phyloP scores from a whole-genome alignment of 1,139 yeast species.

The Kodamaea plutei region DNA sequence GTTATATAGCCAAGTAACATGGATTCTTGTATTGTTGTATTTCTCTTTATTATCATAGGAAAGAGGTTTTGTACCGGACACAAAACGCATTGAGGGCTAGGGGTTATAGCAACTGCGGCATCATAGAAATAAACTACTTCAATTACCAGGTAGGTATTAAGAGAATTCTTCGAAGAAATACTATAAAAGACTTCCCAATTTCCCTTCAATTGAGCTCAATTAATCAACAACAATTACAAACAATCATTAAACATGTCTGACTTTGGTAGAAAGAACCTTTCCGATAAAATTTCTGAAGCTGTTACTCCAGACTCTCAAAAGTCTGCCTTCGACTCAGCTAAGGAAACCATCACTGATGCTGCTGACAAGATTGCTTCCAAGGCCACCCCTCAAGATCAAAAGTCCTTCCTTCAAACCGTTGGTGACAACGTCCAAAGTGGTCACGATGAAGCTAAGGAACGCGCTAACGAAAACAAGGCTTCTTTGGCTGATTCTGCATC shows the following conservation, averaged over 20 bases:
- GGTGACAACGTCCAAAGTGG: constrained; percentile 48
- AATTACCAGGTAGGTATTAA: too few relatives aligned
- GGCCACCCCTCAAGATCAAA: constrained; percentile 59
- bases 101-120: too few relatives aligned
- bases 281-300: constrained; percentile 65
- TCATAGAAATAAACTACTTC: too few relatives aligned
- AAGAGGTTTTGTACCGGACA: too few relatives aligned
- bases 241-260: constrained; percentile 57
- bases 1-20: too few relatives aligned
- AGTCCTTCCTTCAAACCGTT: constrained; percentile 63
- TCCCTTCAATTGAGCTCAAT: neutral
- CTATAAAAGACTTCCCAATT: too few relatives aligned
- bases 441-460: constrained; percentile 38
- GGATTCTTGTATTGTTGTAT: too few relatives aligned
- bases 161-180: too few relatives aligned
- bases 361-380: constrained; percentile 61
- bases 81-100: too few relatives aligned
- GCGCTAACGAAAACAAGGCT: constrained; percentile 25
- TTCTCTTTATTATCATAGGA: too few relatives aligned
- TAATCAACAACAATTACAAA: neutral
- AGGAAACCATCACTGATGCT: constrained; percentile 64
- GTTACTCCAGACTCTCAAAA: constrained; percentile 73
- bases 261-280: constrained; percentile 71
- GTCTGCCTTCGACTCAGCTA: constrained; percentile 58
- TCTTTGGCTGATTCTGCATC: constrained; percentile 52